Evolutionary conservation across 129 eudicot genomes (phyloP), one percentile per base, ranked within the genome.

Genomic region (Silybum marianum): DNA sequence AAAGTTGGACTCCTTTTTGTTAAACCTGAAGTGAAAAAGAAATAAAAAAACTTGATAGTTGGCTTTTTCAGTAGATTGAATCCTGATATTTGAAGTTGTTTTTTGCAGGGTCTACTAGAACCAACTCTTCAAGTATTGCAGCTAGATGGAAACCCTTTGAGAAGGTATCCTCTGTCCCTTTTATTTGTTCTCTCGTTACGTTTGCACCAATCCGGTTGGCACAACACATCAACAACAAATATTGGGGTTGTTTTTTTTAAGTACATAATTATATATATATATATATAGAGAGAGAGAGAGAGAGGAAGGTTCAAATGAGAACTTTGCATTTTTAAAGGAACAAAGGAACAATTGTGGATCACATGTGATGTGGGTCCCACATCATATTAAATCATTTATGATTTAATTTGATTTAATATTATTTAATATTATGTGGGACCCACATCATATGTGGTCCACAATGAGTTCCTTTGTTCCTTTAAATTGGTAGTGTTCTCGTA

Each of bases 101-200:
- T 78, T 83, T 74, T 86, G 85, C 89, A 95, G 99, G 99, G 99
- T 75, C 76, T 93, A 82, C 98, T 95, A 75, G 99, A 95, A 84
- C 83, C 90, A 69, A 91, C 77, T 86, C 89, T 95, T 76, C 98
- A 95, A 80, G 98, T 89, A 72, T 77, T 95, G 60, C 90, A 87
- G 81, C 94, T 95, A 70, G 98, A 89, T 71, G 99, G 98, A 78
- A 95, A 95, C 83, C 97, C 99, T 44, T 73, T 95, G 83, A 88
- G 99, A 93, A 95, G 99, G 99, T 93, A 82, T 42, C 24, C 21
- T 18, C 65, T 21, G 19, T 22, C 40, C 42, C 81, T 44, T 19
- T 63, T 39, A 38, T 18, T 58, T 72, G 22, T 38, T 70, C 24
- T 40, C 26, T 7, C 3, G 10, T 13, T 24, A 16, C 22, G 63